Evolutionary conservation across 2,329 filamentous ascomycete species (phyloP).

Genomic region (Xylaria sp.): DNA sequence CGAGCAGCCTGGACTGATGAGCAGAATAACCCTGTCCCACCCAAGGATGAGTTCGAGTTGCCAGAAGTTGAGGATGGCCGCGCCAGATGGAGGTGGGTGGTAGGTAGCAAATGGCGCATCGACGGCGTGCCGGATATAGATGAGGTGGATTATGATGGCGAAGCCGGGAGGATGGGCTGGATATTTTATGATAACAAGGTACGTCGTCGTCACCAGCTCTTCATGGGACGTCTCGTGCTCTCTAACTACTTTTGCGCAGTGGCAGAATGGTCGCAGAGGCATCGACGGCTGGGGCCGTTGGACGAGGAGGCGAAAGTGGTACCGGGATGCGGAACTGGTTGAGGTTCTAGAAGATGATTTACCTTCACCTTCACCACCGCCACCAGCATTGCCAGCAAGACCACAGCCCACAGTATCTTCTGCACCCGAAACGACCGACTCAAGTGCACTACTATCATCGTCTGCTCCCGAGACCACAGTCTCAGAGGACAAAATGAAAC

Average conservation of each 20-base stretch:
- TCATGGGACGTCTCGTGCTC: constrained; percentile 4
- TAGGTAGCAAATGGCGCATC: constrained; percentile 85
- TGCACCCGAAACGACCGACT: constrained; percentile 36
- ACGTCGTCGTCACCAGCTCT: constrained; percentile 41
- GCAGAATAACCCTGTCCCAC: constrained; percentile 82
- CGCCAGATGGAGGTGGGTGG: constrained; percentile 79
- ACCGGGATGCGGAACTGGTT: constrained; percentile 92
- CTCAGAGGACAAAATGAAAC: constrained; percentile 33
- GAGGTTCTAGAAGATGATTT: constrained; percentile 65
- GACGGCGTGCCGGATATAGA: constrained; percentile 73
- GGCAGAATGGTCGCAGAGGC: constrained; percentile 86
- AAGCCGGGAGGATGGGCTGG: constrained; percentile 81
- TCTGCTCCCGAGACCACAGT: constrained; percentile 29
- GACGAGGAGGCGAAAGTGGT: constrained; percentile 94
- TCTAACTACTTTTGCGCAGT: constrained; percentile 60
- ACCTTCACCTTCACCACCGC: constrained; percentile 41
- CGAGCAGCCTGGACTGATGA: constrained; percentile 94
- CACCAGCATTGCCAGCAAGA: constrained; percentile 45
- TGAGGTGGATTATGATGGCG: constrained; percentile 64
- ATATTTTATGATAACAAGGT: constrained; percentile 99
- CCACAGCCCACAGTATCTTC: constrained; percentile 42
- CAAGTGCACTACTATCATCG: background rate
- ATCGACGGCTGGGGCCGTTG: constrained; percentile 94
- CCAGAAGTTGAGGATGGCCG: constrained; percentile 70
- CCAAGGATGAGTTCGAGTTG: constrained; percentile 75